Percentiles rank a stretch among this genome's conserved stretches.
These are phyloP conservation scores for Pulveroboletus ravenelii DNA, from an alignment of 768 basidiomycete species.

Conservation along the genomic window DNA sequence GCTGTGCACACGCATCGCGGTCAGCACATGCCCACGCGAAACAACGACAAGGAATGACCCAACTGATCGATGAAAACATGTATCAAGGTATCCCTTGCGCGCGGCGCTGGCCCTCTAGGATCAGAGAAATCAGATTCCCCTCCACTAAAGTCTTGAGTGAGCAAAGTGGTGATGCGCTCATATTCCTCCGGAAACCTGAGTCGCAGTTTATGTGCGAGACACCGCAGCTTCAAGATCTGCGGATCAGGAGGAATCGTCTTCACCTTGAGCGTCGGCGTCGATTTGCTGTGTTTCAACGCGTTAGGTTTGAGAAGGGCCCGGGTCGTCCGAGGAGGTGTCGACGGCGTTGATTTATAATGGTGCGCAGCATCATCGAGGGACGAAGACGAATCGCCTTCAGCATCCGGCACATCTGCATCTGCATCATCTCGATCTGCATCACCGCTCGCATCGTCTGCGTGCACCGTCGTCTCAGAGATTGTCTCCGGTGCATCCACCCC, in stretches of 20 bases:
- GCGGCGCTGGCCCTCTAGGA: slow-evolving; percentile 32
- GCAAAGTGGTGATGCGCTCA: slow-evolving; percentile 28
- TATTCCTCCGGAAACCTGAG: slow-evolving; percentile 53
- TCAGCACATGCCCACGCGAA: slow-evolving; percentile 5
- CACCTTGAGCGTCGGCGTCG: slow-evolving; percentile 43
- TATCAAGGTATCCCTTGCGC: slow-evolving; percentile 30
- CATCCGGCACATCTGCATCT: slow-evolving; percentile 11
- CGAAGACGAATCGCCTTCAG: slow-evolving; percentile 27
- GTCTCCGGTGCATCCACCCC: slow-evolving; percentile 16
- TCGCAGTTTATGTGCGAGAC: slow-evolving; percentile 53
- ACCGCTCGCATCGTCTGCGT: slow-evolving; percentile 21
- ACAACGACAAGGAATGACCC: slow-evolving; percentile 12
- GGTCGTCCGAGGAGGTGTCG: slow-evolving; percentile 29
- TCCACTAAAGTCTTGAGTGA: slow-evolving; percentile 33
- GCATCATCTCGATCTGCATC: slow-evolving; percentile 26
- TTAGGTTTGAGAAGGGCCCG: slow-evolving; percentile 20
- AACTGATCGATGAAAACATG: slow-evolving; percentile 46
- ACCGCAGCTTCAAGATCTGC: slow-evolving; percentile 45
- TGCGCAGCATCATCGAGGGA: slow-evolving; percentile 21
- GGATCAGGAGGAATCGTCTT: slow-evolving; percentile 42
- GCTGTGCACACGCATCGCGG: slow-evolving; percentile 34
- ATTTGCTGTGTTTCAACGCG: slow-evolving; percentile 39
- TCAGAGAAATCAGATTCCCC: slow-evolving; percentile 34
- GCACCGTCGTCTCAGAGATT: slow-evolving; percentile 21
- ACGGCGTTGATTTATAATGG: slow-evolving; percentile 25